Base-by-base conservation (phyloP, 2,329 filamentous ascomycete genomes). In the Madurella fahalii region DNA sequence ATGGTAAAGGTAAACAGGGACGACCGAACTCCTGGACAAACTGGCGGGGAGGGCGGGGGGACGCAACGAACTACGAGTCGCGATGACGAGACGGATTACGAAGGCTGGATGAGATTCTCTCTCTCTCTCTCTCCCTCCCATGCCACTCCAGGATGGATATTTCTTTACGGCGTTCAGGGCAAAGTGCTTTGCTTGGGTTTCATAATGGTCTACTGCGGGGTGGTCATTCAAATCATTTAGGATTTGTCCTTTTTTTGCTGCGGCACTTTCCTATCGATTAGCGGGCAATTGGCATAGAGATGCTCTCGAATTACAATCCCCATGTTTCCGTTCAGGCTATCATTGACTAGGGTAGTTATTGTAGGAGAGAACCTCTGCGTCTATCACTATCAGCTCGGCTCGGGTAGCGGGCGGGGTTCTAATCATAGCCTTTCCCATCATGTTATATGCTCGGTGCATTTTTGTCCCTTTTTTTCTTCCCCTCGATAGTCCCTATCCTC, bases 161-260 rank as follows among this genome's bases (percentile, higher is more conserved):
- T 17, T 37, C 31, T 39, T 30, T 17, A 43, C 11, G 50, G 54
- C 41, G 54, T 56, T 56, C 9, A 15, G 48, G 54, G 40, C 32
- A 25, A 25, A 25, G n/a, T 25, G 7, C 25, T 25, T 25, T 25
- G 25, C 15, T 25, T n/a, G 43, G 50, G 40, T 15, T 31, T 40
- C n/a, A 47, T 44, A 40, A 43, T 9, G 50, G 20, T 48, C 41
- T 46, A 31, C 16, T 52, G 40, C 11, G 42, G 43, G 12, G 42
- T 7, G n/a, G n/a, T n/a, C n/a, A n/a, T 25, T 25, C 3, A 25
- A 25, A 7, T 25, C 25, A 25, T 7, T 25, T 4, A 7, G 25
- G 25, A 7, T 25, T 25, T 25, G 25, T 25, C 7, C 7, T n/a
- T n/a, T n/a, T n/a, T n/a, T n/a, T n/a, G n/a, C n/a, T n/a, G n/a